Percentiles rank a stretch among this genome's conserved stretches.
These are phyloP conservation scores for Incumbomyces lentus DNA, from an alignment of 2,329 filamentous ascomycete genomes.

Conservation along the genomic window DNA sequence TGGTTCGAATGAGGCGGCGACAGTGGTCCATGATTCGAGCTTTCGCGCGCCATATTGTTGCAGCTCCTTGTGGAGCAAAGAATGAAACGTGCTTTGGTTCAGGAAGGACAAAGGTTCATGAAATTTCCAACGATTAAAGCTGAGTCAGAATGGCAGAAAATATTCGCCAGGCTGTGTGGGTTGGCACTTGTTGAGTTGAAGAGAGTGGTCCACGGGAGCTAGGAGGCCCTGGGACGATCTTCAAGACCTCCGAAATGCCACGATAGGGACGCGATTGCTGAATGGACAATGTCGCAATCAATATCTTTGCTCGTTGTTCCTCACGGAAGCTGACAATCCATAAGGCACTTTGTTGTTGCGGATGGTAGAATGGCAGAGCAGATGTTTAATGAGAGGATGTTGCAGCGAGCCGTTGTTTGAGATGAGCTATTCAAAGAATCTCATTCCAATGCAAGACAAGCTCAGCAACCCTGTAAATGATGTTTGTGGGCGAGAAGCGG, in stretches of 20 bases:
- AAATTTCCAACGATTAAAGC: background rate
- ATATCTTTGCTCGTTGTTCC: conserved; percentile 3
- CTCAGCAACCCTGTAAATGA: background rate
- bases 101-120: background rate
- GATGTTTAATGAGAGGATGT: conserved; percentile 8
- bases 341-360: conserved; percentile 10
- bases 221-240: background rate
- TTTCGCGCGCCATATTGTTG: conserved; percentile 1
- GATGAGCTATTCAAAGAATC: background rate
- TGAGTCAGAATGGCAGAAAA: background rate
- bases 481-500: conserved; percentile 1
- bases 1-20: conserved; percentile 19
- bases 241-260: background rate
- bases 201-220: background rate
- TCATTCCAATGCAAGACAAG: background rate
- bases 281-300: conserved; percentile 2
- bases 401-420: conserved; percentile 14
- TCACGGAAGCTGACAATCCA: conserved; percentile 6
- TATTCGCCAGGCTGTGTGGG: background rate
- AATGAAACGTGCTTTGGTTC: background rate
- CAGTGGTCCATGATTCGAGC: conserved; percentile 5
- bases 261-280: too few species aligned
- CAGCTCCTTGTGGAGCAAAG: background rate
- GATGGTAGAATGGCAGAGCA: conserved; percentile 7
- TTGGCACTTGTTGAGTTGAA: background rate